Evolutionary conservation across 2,329 filamentous ascomycete species (phyloP).

Genomic region (Gyromitra esculenta): DNA sequence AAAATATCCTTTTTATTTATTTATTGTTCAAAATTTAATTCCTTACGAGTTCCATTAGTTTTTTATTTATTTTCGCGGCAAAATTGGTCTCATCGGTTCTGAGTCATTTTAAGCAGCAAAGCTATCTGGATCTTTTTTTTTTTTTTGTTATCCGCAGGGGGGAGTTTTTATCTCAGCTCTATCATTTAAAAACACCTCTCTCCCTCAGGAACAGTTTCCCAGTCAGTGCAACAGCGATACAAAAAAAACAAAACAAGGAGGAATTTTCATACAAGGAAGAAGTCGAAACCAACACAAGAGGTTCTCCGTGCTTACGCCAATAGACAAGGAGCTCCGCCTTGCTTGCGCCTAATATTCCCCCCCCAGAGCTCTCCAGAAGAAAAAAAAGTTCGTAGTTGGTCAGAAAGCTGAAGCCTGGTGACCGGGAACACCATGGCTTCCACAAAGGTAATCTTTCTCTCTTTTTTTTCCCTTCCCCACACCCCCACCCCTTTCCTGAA

Average conservation of each 20-base stretch:
- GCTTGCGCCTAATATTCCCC: background rate
- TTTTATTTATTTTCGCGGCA: conserved; percentile 13
- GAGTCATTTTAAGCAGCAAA: conserved; percentile 27
- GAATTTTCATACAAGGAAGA: conserved; percentile 14
- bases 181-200: conserved; percentile 43
- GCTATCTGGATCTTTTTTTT: conserved; percentile 14
- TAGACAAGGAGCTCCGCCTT: conserved; percentile 41
- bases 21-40: background rate
- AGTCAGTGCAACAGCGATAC: conserved; percentile 35
- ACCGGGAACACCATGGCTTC: conserved; percentile 46
- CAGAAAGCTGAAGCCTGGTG: conserved; percentile 45
- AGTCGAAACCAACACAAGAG: conserved; percentile 21
- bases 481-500: conserved; percentile 12
- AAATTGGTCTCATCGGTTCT: conserved; percentile 26
- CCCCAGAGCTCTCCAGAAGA: conserved; percentile 28
- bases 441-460: conserved; percentile 44
- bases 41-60: conserved; percentile 2
- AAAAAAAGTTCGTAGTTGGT: conserved; percentile 40
- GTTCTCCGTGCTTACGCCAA: conserved; percentile 32
- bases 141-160: conserved; percentile 47
- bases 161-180: conserved; percentile 34
- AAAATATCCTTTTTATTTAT: conserved; percentile 37
- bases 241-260: conserved; percentile 7
- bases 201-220: conserved; percentile 18
- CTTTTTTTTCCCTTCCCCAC: conserved; percentile 3